A percentile compares a stretch with the other conserved stretches of the same genome.
These are phyloP conservation scores for Gossypium gossypioides DNA, from an alignment of 441 rosid species.

Conservation along the genomic window DNA sequence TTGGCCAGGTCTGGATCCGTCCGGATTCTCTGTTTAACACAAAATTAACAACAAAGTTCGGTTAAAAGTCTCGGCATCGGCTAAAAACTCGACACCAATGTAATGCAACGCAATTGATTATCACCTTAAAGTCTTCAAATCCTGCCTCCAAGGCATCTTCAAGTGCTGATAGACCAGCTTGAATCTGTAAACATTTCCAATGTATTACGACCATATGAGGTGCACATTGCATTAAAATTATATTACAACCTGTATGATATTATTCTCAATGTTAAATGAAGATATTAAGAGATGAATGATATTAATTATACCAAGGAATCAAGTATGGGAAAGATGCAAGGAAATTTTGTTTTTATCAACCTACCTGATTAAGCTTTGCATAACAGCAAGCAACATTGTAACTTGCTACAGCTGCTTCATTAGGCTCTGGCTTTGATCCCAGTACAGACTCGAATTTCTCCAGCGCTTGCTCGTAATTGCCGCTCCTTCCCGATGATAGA, in stretches of 20 bases:
- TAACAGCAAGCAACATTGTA: constrained; percentile 93
- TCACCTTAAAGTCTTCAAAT: constrained; percentile 83
- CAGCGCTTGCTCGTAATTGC: constrained; percentile 68
- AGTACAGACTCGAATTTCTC: constrained; percentile 85
- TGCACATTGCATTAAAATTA: too few species aligned
- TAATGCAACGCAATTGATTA: not conserved
- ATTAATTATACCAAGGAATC: too few species aligned
- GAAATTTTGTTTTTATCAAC: not conserved
- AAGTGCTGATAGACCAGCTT: constrained; percentile 82
- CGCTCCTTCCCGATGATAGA: constrained; percentile 36
- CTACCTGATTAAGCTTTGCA: constrained; percentile 82
- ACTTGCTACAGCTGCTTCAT: constrained; percentile 75
- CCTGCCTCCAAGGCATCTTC: constrained; percentile 78
- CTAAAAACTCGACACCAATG: not conserved
- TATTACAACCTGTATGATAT: too few species aligned
- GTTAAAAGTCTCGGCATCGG: not conserved
- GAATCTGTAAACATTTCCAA: constrained; percentile 33
- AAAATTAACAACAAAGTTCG: constrained; percentile 7
- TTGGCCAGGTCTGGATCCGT: constrained; percentile 72
- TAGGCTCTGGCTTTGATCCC: constrained; percentile 71
- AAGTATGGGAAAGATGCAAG: not conserved
- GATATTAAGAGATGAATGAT: too few species aligned
- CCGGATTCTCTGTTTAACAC: constrained; percentile 62
- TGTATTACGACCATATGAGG: too few species aligned
- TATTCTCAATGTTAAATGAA: too few species aligned